A percentile compares a stretch with the other conserved stretches of the same genome.
phyloP scores from a whole-genome alignment of 257 asterid genomes.

The Anisodus tanguticus region DNA sequence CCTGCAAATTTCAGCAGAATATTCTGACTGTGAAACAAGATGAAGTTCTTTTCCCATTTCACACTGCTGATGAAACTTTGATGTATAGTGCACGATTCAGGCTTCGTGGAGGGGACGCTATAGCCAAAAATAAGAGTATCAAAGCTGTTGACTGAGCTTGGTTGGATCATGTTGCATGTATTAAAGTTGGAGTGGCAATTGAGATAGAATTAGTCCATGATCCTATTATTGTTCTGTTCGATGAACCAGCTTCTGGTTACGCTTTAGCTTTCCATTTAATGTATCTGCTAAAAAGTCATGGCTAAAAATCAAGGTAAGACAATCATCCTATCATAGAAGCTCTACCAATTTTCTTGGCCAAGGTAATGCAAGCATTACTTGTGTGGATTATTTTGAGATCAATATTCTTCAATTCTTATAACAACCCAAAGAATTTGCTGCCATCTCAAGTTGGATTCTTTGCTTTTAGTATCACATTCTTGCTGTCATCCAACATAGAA shows the following conservation, averaged over 20 bases:
- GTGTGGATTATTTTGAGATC: conserved; percentile 74
- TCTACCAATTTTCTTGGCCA: conserved; percentile 39
- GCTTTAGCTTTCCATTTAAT: too few species aligned
- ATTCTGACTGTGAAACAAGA: conserved; percentile 76
- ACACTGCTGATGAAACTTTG: conserved; percentile 73
- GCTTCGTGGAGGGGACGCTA: conserved; percentile 16
- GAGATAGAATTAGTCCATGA: too few species aligned
- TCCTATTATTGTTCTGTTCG: conserved; percentile 10
- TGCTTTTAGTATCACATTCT: conserved; percentile 69
- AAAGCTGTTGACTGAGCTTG: too few species aligned
- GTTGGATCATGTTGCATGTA: too few species aligned
- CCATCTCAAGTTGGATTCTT: conserved; percentile 75
- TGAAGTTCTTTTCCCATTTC: conserved; percentile 74
- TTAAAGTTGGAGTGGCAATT: too few species aligned
- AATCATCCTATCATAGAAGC: too few species aligned
- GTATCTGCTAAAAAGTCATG: background rate
- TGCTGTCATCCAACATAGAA: conserved; percentile 81
- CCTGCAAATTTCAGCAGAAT: conserved; percentile 50
- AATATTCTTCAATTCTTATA: conserved; percentile 52
- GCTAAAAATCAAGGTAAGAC: too few species aligned
- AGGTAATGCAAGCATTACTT: conserved; percentile 59
- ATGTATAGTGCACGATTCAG: conserved; percentile 72
- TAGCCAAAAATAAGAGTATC: too few species aligned
- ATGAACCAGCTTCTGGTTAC: too few species aligned
- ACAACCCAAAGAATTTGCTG: conserved; percentile 38